Conservation (phyloP, 768 basidiomycete species). For the Tricholoma sp. region DNA sequence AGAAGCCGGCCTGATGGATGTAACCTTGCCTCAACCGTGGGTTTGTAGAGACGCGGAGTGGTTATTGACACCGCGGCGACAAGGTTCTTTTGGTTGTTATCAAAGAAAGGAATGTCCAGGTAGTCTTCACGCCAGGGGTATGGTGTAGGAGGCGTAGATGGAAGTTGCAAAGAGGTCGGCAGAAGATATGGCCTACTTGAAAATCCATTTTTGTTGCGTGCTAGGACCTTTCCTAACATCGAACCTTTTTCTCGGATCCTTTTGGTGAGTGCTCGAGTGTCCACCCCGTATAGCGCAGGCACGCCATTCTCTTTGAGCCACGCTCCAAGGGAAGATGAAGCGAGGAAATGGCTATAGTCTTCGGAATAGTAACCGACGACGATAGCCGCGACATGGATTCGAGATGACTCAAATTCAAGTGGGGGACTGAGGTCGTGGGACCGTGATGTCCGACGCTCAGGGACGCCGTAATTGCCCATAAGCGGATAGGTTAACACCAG, state of each 20-base stretch:
- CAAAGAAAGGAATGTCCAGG: slow-evolving; percentile 73
- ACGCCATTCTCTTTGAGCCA: slow-evolving; percentile 96
- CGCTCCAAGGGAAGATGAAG: slow-evolving; percentile 75
- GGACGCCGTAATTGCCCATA: slow-evolving; percentile 97
- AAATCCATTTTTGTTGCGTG: slow-evolving; percentile 47
- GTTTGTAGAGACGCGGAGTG: slow-evolving; percentile 63
- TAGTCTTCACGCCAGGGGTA: slow-evolving; percentile 81
- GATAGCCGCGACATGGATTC: slow-evolving; percentile 90
- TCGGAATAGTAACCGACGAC: slow-evolving; percentile 92
- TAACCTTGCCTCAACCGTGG: slow-evolving; percentile 46
- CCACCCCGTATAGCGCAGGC: slow-evolving; percentile 93
- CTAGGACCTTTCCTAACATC: slow-evolving; percentile 83
- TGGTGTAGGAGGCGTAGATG: slow-evolving; percentile 48
- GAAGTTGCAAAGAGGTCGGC: slow-evolving; percentile 30
- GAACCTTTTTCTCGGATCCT: slow-evolving; percentile 92
- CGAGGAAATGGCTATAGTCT: slow-evolving; percentile 93
- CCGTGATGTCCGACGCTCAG: slow-evolving; percentile 47
- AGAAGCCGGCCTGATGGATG: slow-evolving; percentile 80
- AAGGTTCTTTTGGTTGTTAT: slow-evolving; percentile 87
- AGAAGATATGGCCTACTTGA: slow-evolving; percentile 30
- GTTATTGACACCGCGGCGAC: slow-evolving; percentile 84
- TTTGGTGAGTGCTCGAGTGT: slow-evolving; percentile 96
- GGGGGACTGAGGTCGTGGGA: slow-evolving; percentile 48
- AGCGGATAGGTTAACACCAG: slow-evolving; percentile 96
- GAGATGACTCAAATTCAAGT: slow-evolving; percentile 85